Base-by-base conservation (phyloP, 805 yeast species). In the Nakazawaea populi region DNA sequence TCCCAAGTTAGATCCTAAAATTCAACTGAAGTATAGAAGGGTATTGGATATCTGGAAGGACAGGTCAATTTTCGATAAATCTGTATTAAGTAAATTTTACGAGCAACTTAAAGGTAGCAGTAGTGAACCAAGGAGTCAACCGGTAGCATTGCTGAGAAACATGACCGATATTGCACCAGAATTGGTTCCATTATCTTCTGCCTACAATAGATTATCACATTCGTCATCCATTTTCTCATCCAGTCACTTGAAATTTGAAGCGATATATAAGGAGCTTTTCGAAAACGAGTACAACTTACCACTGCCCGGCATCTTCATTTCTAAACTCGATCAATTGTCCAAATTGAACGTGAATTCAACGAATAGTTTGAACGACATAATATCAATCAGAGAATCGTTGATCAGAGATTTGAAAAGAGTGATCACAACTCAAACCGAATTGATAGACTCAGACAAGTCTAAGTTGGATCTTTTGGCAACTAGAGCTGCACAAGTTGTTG, bases 11-110 rank as follows among this genome's bases (percentile, higher is more conserved):
- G 73, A 69, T 48, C 50, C 58, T 2, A 48, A 60, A 10, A 62
- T 68, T 7, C 63, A 66, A 44, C 66, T 71, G 9, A 80, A 76
- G 54, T 71, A 80, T 24, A 70, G 66, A 34, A 71, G 85, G 48
- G 71, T 81, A 29, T 66, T 83, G 5, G 72, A 68, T 45, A 83
- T 83, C 11, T 80, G 88, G 85, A 71, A 69, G 47, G 80, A 81
- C 42, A 63, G 89, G 47, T 60, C 60, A 12, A 74, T 83, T 1
- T 82, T 77, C 55, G 57, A 64, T 11, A 51, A 52, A 2, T 39
- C 51, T 4, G 54, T 57, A 43, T 58, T 63, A 14, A 55, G 54
- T 3, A 49, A 46, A 10, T 54, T 63, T 36, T 53, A 4, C 52
- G 46, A 18, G 40, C 47, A 7, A 48, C 40, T 46, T 11, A 53